A percentile compares a stretch with the other conserved stretches of the same genome.
phyloP scores from a whole-genome alignment of 202 grass and related monocot species.

The Panicum hallii region DNA sequence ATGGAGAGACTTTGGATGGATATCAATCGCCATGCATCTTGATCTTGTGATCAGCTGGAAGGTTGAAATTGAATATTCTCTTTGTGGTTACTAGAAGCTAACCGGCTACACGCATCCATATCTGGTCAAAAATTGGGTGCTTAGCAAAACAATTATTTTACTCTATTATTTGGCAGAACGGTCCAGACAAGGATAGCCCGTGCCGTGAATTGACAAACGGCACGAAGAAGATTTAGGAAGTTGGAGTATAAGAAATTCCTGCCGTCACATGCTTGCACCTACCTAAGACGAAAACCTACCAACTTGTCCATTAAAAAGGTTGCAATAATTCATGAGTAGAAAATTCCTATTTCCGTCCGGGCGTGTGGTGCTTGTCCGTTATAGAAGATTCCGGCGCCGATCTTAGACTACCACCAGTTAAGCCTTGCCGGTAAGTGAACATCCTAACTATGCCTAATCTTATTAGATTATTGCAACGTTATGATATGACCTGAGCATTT shows the following conservation, averaged over 20 bases:
- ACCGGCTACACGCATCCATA: neutral
- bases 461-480: neutral
- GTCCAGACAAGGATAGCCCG: constrained; percentile 1
- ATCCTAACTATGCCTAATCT: neutral
- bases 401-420: neutral
- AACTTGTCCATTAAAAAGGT: neutral
- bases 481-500: neutral
- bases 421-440: neutral
- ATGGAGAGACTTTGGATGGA: neutral
- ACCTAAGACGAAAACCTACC: neutral
- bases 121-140: constrained; percentile 14
- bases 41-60: no score
- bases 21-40: no score
- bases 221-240: constrained; percentile 9
- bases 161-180: neutral
- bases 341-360: neutral
- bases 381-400: neutral
- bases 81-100: neutral
- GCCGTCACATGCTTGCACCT: neutral
- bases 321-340: constrained; percentile 6
- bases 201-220: neutral
- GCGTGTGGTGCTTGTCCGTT: neutral
- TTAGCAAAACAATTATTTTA: neutral
- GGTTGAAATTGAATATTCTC: no score
- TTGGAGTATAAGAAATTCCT: neutral